phyloP scores from a whole-genome alignment of 495 filamentous ascomycete species.

The Thozetella sp. region DNA sequence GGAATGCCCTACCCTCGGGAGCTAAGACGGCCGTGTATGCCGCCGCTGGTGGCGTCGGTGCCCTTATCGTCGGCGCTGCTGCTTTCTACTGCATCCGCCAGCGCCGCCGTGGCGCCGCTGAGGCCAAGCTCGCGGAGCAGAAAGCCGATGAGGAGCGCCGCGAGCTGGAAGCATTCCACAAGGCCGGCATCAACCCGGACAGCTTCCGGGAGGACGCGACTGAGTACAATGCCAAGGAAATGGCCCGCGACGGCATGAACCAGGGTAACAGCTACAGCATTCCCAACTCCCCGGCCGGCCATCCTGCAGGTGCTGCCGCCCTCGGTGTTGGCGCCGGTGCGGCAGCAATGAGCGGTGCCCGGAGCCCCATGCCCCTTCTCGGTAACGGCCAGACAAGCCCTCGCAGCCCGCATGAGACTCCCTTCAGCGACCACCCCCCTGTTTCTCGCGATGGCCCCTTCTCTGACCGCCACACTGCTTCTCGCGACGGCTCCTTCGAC shows the following conservation, averaged over 20 bases:
- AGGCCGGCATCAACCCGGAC: conserved; percentile 45
- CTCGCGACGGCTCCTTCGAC: too few relatives aligned
- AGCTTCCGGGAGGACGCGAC: conserved; percentile 35
- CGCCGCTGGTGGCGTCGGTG: conserved; percentile 49
- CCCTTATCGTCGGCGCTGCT: conserved; percentile 46
- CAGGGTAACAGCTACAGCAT: conserved; percentile 34
- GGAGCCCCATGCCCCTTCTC: conserved; percentile 30
- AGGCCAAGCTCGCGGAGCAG: conserved; percentile 58
- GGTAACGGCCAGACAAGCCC: conserved; percentile 24
- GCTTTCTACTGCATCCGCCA: conserved; percentile 67
- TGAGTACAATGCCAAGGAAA: conserved; percentile 39
- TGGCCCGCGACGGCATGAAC: conserved; percentile 27
- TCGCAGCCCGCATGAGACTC: neutral
- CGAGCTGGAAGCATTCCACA: conserved; percentile 62
- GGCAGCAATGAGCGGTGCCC: conserved; percentile 24
- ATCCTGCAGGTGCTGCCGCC: conserved; percentile 19
- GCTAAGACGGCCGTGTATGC: conserved; percentile 65
- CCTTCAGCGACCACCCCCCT: conserved; percentile 10
- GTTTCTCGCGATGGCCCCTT: too few relatives aligned
- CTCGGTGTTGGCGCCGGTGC: conserved; percentile 19
- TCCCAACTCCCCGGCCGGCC: conserved; percentile 30
- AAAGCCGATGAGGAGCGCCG: conserved; percentile 58
- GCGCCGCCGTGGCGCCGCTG: conserved; percentile 63
- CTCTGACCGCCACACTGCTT: too few relatives aligned
- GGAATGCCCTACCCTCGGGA: conserved; percentile 51